phyloP scores from a whole-genome alignment of 768 basidiomycete genomes.

The Boletellus emodensis region DNA sequence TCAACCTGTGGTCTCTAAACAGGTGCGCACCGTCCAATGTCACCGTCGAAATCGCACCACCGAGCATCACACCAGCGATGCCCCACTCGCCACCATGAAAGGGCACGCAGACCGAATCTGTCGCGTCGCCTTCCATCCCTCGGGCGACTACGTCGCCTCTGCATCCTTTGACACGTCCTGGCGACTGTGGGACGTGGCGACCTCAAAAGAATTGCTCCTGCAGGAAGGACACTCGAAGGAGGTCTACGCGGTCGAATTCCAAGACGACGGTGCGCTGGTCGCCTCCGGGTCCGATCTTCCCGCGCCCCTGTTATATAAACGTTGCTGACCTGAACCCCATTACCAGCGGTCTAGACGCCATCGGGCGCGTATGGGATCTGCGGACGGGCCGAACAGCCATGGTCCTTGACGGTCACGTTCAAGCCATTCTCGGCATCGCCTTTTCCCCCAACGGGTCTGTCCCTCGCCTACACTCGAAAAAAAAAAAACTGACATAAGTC shows the following conservation, averaged over 20 bases:
- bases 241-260: conserved; percentile 94
- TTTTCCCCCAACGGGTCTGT: conserved; percentile 96
- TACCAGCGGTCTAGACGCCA: conserved; percentile 87
- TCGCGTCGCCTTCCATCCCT: conserved; percentile 94
- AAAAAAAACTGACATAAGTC: conserved; percentile 5
- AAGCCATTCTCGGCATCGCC: conserved; percentile 84
- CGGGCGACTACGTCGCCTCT: conserved; percentile 88
- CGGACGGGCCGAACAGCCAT: conserved; percentile 94
- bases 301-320: neutral
- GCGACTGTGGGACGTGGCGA: conserved; percentile 92
- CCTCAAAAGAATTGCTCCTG: conserved; percentile 73
- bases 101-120: conserved; percentile 92
- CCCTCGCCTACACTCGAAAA: neutral
- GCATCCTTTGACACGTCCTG: conserved; percentile 97
- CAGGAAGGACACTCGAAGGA: conserved; percentile 99
- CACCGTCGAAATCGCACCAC: neutral
- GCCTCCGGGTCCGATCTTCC: conserved; percentile 71
- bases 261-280: conserved; percentile 87
- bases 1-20: conserved; percentile 87
- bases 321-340: neutral
- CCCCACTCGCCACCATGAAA: conserved; percentile 78
- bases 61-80: conserved; percentile 51
- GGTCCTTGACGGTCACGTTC: conserved; percentile 96
- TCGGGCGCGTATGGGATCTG: conserved; percentile 96
- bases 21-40: conserved; percentile 44